Evolutionary conservation across 176 grass and related monocot genomes (phyloP).

Genomic region (Olyra latifolia): DNA sequence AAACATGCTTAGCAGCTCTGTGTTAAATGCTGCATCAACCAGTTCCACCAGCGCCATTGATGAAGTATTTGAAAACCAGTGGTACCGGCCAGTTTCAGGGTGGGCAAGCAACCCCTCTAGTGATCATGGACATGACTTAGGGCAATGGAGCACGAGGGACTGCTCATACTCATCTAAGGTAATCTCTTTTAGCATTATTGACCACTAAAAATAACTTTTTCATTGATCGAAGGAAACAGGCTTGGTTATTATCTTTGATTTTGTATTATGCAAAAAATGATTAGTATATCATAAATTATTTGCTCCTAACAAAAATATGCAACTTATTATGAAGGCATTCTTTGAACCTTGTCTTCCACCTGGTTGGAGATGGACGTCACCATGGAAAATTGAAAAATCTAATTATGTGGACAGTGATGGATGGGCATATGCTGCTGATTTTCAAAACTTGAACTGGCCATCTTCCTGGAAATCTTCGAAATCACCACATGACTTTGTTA

Average conservation of each 20-base stretch:
- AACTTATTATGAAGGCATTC: slow-evolving; percentile 68
- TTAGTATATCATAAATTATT: slow-evolving; percentile 14
- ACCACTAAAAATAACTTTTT: neutral
- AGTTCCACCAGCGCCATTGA: slow-evolving; percentile 51
- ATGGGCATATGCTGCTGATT: slow-evolving; percentile 83
- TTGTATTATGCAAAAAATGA: neutral
- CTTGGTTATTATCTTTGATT: neutral
- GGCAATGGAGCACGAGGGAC: slow-evolving; percentile 79
- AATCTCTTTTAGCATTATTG: slow-evolving; percentile 24
- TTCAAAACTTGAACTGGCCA: slow-evolving; percentile 78
- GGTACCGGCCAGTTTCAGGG: slow-evolving; percentile 77
- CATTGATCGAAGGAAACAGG: slow-evolving; percentile 9
- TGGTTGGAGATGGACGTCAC: slow-evolving; percentile 88
- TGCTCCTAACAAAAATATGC: slow-evolving; percentile 38
- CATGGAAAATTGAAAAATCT: slow-evolving; percentile 93
- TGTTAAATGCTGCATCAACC: slow-evolving; percentile 30
- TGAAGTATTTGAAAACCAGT: slow-evolving; percentile 97
- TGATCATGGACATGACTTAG: slow-evolving; percentile 58
- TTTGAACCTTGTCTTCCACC: slow-evolving; percentile 81
- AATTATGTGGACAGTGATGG: slow-evolving; percentile 83
- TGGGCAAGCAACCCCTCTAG: slow-evolving; percentile 59
- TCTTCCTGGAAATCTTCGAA: slow-evolving; percentile 78
- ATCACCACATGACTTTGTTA: slow-evolving; percentile 66
- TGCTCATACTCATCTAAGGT: slow-evolving; percentile 89
- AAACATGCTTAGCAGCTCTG: slow-evolving; percentile 44